Evolutionary conservation across 371 early-diverging fungal genomes (phyloP).

Genomic region (Mortierella sp.): DNA sequence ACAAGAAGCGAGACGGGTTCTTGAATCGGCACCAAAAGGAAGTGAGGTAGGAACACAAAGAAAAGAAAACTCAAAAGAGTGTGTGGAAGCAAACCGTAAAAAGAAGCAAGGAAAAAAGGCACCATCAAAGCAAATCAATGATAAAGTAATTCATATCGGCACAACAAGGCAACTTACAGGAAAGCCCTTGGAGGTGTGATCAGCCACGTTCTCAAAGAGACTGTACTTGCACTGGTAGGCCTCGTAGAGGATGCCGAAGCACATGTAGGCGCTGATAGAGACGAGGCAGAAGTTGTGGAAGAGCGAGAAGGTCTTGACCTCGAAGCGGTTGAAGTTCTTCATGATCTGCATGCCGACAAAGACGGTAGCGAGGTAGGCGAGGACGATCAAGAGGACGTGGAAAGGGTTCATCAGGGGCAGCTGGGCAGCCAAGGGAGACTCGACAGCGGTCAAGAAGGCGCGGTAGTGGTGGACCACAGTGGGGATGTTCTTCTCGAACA

Average conservation of each 20-base stretch:
- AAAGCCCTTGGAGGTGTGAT: conserved; percentile 52
- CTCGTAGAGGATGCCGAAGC: conserved; percentile 60
- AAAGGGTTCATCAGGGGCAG: conserved; percentile 75
- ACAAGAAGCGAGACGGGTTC: background rate
- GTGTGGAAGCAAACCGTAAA: conserved; percentile 10
- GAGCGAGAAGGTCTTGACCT: conserved; percentile 61
- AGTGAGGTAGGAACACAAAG: background rate
- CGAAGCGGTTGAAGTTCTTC: conserved; percentile 55
- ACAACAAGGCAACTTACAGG: conserved; percentile 57
- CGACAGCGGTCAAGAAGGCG: conserved; percentile 42
- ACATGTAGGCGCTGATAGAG: conserved; percentile 68
- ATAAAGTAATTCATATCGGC: background rate
- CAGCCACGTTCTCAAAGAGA: conserved; percentile 63
- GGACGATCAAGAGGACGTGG: conserved; percentile 63
- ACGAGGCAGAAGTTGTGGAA: conserved; percentile 67
- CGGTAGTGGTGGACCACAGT: conserved; percentile 37
- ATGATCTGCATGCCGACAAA: conserved; percentile 64
- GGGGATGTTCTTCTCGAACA: conserved; percentile 43
- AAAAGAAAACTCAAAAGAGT: conserved; percentile 10
- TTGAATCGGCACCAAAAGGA: background rate
- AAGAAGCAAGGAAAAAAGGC: background rate
- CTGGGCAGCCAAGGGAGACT: conserved; percentile 59
- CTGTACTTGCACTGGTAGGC: conserved; percentile 61
- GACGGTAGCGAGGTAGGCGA: conserved; percentile 61
- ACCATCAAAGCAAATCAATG: background rate